A percentile compares a stretch with the other conserved stretches of the same genome.
phyloP scores from a whole-genome alignment of 2,329 filamentous ascomycete species.

The Rutstroemia sp. region DNA sequence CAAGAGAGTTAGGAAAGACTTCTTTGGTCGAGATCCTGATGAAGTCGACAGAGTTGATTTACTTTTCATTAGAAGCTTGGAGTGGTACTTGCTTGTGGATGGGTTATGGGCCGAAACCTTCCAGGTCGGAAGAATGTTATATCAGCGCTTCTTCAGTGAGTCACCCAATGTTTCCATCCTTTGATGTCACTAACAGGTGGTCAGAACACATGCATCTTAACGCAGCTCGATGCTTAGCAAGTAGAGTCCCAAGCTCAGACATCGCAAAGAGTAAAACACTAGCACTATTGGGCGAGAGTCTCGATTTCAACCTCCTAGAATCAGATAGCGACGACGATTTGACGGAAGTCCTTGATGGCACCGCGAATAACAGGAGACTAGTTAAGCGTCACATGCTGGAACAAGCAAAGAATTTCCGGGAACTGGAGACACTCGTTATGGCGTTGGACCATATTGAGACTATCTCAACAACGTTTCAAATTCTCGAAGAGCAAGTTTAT shows the following conservation, averaged over 20 bases:
- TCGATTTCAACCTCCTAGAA: conserved; percentile 30
- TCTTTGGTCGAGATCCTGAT: conserved; percentile 60
- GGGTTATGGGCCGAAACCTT: conserved; percentile 68
- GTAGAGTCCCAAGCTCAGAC: conserved; percentile 41
- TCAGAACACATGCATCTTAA: conserved; percentile 38
- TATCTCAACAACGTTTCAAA: conserved; percentile 34
- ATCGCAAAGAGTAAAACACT: conserved; percentile 30
- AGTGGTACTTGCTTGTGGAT: conserved; percentile 75
- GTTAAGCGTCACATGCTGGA: conserved; percentile 34
- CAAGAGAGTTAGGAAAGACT: conserved; percentile 59
- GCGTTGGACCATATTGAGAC: conserved; percentile 62
- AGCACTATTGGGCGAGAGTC: conserved; percentile 32
- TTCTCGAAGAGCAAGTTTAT: conserved; percentile 20
- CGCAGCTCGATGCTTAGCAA: conserved; percentile 46
- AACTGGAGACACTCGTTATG: conserved; percentile 60
- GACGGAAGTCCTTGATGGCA: conserved; percentile 28
- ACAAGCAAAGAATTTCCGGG: conserved; percentile 56
- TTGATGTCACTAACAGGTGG: conserved; percentile 14
- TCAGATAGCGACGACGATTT: conserved; percentile 23
- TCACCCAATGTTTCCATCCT: conserved; percentile 19
- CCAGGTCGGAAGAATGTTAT: conserved; percentile 59
- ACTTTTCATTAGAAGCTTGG: conserved; percentile 66
- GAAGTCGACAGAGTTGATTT: conserved; percentile 58
- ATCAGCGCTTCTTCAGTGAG: conserved; percentile 80
- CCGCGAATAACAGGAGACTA: conserved; percentile 29